Evolutionary conservation across 176 grass and related monocot species (phyloP).

Genomic region (Oryza brachyantha): DNA sequence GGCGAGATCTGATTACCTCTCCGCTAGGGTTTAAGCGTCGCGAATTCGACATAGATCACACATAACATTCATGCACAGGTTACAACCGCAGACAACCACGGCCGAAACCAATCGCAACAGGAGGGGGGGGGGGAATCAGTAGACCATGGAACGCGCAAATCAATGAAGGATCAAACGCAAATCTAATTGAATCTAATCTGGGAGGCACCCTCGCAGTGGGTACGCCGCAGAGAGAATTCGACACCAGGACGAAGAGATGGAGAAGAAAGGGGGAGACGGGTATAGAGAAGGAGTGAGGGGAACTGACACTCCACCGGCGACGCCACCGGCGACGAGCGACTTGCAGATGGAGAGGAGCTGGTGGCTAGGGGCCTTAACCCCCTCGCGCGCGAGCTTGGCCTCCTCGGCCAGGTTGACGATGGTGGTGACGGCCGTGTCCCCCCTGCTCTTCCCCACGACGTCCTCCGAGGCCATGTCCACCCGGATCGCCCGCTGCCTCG

Average conservation of each 20-base stretch:
- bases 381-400: conserved; percentile 92
- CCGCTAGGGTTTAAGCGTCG: conserved; percentile 22
- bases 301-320: conserved; percentile 91
- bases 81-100: not conserved
- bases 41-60: conserved; percentile 25
- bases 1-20: conserved; percentile 20
- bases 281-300: not conserved
- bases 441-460: conserved; percentile 92
- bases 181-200: conserved; percentile 1
- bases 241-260: too few species aligned
- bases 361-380: conserved; percentile 77
- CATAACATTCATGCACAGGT: not conserved
- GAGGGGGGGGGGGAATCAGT: too few species aligned
- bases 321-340: conserved; percentile 88
- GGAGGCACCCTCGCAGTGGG: not conserved
- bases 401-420: conserved; percentile 98
- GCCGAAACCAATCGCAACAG: not conserved
- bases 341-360: conserved; percentile 79
- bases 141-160: not conserved
- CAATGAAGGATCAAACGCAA: not conserved
- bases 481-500: conserved; percentile 24
- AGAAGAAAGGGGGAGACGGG: not conserved
- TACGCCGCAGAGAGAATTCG: too few species aligned
- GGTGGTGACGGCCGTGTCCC: conserved; percentile 87
- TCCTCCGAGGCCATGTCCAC: conserved; percentile 91